These are phyloP conservation scores for Solanum arcanum DNA, from an alignment of 257 asterid genomes.

Conservation along the genomic window DNA sequence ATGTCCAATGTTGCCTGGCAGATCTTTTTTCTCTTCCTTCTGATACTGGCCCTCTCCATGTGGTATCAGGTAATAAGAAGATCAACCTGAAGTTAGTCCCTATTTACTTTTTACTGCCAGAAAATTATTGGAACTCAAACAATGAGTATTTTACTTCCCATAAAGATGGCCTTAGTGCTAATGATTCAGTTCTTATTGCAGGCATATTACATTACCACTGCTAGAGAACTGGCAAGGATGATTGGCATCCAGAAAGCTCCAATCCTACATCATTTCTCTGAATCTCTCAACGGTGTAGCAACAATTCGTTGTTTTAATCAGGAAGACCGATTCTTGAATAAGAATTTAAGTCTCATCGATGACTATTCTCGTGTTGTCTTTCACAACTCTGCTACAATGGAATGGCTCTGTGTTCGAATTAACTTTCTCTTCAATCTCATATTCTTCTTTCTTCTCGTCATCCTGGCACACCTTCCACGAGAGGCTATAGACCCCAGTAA, in stretches of 20 bases:
- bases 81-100: background rate
- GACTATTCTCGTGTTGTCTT: conserved; percentile 68
- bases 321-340: conserved; percentile 42
- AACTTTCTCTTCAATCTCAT: conserved; percentile 80
- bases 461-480: conserved; percentile 60
- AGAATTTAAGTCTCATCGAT: conserved; percentile 35
- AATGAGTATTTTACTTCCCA: background rate
- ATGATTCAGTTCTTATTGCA: conserved; percentile 11
- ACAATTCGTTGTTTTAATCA: conserved; percentile 67
- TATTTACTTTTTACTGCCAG: background rate
- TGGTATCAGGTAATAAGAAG: conserved; percentile 59
- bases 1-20: conserved; percentile 78
- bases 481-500: conserved; percentile 75
- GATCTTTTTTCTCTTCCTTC: conserved; percentile 49
- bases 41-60: conserved; percentile 45
- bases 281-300: conserved; percentile 59
- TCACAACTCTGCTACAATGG: conserved; percentile 69
- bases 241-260: conserved; percentile 69
- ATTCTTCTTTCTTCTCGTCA: conserved; percentile 64
- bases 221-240: conserved; percentile 83
- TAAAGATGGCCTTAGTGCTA: background rate
- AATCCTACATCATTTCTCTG: conserved; percentile 73
- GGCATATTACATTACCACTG: conserved; percentile 61
- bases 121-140: background rate
- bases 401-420: conserved; percentile 76